A percentile compares a stretch with the other conserved stretches of the same genome.
Evolutionary conservation across 2,329 filamentous ascomycete genomes (phyloP).

Genomic region (Acarospora socialis): DNA sequence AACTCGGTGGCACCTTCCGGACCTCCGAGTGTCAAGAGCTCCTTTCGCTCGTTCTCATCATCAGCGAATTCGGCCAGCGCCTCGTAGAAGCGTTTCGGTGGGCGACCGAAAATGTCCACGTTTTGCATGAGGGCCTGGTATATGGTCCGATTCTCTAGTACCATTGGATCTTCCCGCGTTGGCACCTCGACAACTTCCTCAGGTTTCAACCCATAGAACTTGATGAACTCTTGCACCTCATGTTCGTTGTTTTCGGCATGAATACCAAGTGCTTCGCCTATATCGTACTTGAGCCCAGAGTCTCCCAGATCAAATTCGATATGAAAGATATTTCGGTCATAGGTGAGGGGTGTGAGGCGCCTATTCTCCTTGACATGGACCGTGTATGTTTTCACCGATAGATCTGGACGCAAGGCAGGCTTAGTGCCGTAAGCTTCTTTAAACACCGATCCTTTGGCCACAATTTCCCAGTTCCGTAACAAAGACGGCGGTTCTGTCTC

Average conservation of each 20-base stretch:
- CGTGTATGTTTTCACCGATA: constrained; percentile 70
- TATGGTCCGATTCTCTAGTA: constrained; percentile 77
- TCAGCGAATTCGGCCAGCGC: constrained; percentile 70
- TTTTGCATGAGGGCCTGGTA: constrained; percentile 88
- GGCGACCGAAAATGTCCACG: constrained; percentile 90
- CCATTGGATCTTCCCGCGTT: constrained; percentile 58
- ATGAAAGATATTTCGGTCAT: constrained; percentile 99
- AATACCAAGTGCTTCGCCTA: constrained; percentile 91
- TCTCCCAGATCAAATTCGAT: constrained; percentile 93
- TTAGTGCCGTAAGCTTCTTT: constrained; percentile 82
- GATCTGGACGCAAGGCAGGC: constrained; percentile 64
- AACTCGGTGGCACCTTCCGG: constrained; percentile 76
- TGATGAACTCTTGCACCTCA: constrained; percentile 72
- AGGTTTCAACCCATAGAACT: constrained; percentile 71
- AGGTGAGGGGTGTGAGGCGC: constrained; percentile 70
- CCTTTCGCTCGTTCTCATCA: constrained; percentile 68
- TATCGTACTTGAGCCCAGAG: constrained; percentile 88
- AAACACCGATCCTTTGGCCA: constrained; percentile 78
- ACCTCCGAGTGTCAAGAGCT: constrained; percentile 61
- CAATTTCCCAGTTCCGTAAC: constrained; percentile 65
- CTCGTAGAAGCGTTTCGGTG: constrained; percentile 97
- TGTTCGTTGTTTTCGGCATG: constrained; percentile 82
- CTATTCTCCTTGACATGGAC: constrained; percentile 92
- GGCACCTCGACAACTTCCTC: constrained; percentile 84
- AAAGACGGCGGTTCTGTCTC: constrained; percentile 53